Evolutionary conservation across 2,329 filamentous ascomycete species (phyloP).

Genomic region (Epicoccum sorghinum): DNA sequence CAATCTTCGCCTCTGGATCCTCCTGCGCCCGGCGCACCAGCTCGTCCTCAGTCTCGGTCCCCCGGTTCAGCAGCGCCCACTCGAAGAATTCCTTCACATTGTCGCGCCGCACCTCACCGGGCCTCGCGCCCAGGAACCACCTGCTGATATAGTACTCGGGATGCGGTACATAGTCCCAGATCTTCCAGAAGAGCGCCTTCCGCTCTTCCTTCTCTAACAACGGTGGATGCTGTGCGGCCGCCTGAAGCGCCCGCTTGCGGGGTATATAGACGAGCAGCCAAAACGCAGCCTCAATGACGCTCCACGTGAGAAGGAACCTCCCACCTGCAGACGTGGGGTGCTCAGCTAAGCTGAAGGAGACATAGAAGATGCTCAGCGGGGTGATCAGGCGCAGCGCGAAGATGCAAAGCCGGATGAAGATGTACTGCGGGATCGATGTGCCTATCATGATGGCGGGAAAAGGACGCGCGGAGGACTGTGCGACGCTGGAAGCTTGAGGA

Average conservation of each 20-base stretch:
- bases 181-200: constrained; percentile 62
- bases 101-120: constrained; percentile 66
- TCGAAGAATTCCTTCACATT: constrained; percentile 70
- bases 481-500: not conserved
- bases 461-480: not conserved
- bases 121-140: constrained; percentile 70
- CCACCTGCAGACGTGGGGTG: constrained; percentile 33
- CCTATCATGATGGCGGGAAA: constrained; percentile 46
- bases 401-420: constrained; percentile 58
- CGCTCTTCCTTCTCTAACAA: constrained; percentile 56
- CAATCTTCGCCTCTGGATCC: constrained; percentile 24
- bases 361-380: constrained; percentile 57
- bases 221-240: constrained; percentile 58
- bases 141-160: constrained; percentile 62
- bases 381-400: constrained; percentile 56
- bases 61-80: constrained; percentile 70
- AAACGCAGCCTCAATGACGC: constrained; percentile 60
- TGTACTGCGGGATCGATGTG: constrained; percentile 46
- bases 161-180: constrained; percentile 61
- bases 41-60: constrained; percentile 43
- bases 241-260: constrained; percentile 59
- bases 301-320: constrained; percentile 52
- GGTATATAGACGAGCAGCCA: constrained; percentile 61
- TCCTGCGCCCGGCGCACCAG: constrained; percentile 19
- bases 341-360: constrained; percentile 46